Conservation (phyloP, 257 asterid genomes). For the Solanum pennellii region DNA sequence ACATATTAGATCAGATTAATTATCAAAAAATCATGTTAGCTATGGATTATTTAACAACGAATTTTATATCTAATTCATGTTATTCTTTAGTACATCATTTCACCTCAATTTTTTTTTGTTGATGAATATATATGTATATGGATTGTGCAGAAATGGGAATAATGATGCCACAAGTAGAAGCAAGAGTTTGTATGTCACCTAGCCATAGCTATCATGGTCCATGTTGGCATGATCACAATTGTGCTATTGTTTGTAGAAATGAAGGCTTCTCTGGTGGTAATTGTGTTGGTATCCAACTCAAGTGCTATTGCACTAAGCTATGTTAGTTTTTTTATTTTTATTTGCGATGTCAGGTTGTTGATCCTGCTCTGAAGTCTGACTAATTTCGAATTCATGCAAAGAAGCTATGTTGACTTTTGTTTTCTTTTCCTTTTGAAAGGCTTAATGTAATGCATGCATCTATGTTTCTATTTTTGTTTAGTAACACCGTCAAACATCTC, state of each 20-base stretch:
- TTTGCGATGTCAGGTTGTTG: not conserved
- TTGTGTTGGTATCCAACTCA: slow-evolving; percentile 24
- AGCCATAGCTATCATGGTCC: slow-evolving; percentile 30
- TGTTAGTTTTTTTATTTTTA: not conserved
- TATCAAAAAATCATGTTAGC: not conserved
- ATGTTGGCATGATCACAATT: slow-evolving; percentile 21
- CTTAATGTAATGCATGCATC: not conserved
- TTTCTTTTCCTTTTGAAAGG: not conserved
- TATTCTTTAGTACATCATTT: not conserved
- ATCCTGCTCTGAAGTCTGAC: fast-evolving
- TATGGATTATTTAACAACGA: not conserved
- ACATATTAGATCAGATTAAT: not conserved
- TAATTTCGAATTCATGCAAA: not conserved
- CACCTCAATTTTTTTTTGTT: not conserved
- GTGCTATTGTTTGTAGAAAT: slow-evolving; percentile 40
- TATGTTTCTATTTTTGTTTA: not conserved
- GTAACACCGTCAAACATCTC: not conserved
- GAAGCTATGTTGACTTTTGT: not conserved
- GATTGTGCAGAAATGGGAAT: slow-evolving; percentile 4
- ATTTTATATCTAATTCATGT: not conserved
- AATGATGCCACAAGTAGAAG: slow-evolving; percentile 21
- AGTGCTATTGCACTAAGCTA: slow-evolving; percentile 39
- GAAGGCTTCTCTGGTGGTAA: slow-evolving; percentile 43
- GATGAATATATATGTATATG: not conserved
- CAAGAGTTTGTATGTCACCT: slow-evolving; percentile 30